Base-by-base conservation (phyloP, 2,329 filamentous ascomycete genomes). In the Orbilia brochopaga region DNA sequence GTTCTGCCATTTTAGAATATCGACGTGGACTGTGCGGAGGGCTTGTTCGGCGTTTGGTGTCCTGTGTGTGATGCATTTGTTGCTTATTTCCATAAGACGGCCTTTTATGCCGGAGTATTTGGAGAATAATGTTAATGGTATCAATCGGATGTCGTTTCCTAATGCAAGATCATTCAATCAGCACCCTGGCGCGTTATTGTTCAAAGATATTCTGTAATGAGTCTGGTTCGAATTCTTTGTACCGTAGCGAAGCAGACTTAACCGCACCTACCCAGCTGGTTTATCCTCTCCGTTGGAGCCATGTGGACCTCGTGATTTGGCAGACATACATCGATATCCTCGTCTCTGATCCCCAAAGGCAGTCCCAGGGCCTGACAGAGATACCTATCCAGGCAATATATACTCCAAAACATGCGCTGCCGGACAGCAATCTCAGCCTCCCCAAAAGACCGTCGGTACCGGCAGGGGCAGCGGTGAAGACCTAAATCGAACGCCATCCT, bases 271-370 rank as follows among this genome's bases (percentile, higher is more conserved):
- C 35, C 2, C 74, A 74, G 1, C 77, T 51, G 54, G 15, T 44
- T 2, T 24, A 55, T 50, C 17, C 60, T 75, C 52, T 48, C n/a
- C 51, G 67, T 46, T 11, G 48, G 61, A 46, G 74, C 77, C 23
- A 73, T 66, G 69, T 85, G 84, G 1, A 76, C 76, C 74, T 86
- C 84, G 1, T 81, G 77, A 0, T 80, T 81, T 0, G 82, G 83
- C 63, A 84, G 84, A 72, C 85, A 86, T 0, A 86, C 85, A 74
- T 86, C 85, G 4, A 86, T 77, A 63, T 86, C 85, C 48, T 85
- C 82, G 69, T 86, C 85, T 56, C 82, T 81, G 10, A 87, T 82
- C 19, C 82, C 82, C 0, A 86, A 78, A 0, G 85, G 85, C 0
- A 85, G 78, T 0, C 85, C 85, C 1, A 86, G 80, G 0, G 84